A percentile compares a stretch with the other conserved stretches of the same genome.
These are phyloP conservation scores for Lupinus albus DNA, from an alignment of 306 rosid species.

Conservation along the genomic window DNA sequence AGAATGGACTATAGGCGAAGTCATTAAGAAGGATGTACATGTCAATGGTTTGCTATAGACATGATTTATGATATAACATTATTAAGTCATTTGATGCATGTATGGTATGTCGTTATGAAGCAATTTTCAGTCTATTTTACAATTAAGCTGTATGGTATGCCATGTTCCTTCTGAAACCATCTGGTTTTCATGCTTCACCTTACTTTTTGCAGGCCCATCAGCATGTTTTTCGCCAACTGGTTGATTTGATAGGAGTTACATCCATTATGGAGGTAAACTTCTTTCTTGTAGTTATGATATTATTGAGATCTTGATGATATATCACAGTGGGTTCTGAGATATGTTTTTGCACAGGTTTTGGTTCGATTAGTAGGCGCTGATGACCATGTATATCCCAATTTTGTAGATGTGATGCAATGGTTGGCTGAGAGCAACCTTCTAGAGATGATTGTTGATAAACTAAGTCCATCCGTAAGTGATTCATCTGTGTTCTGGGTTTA, in stretches of 20 bases:
- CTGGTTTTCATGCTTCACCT: slow-evolving; percentile 34
- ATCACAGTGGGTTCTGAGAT: slow-evolving; percentile 36
- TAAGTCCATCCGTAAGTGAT: slow-evolving; percentile 81
- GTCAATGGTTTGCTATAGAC: no score
- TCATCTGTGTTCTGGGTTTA: slow-evolving; percentile 23
- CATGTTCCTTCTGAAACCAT: slow-evolving; percentile 32
- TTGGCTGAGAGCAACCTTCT: slow-evolving; percentile 92
- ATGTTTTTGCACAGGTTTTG: slow-evolving; percentile 67
- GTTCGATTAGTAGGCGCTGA: slow-evolving; percentile 91
- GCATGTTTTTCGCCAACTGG: slow-evolving; percentile 76
- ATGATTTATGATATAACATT: no score
- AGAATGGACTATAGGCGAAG: no score
- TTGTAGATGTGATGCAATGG: slow-evolving; percentile 93
- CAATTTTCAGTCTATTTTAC: neutral
- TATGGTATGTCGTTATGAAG: no score
- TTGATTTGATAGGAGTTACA: slow-evolving; percentile 97
- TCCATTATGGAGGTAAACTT: slow-evolving; percentile 93
- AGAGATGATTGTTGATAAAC: slow-evolving; percentile 91
- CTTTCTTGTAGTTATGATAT: slow-evolving; percentile 1
- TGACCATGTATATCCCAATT: slow-evolving; percentile 92
- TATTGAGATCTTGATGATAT: slow-evolving; percentile 21
- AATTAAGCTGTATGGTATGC: slow-evolving; percentile 3
- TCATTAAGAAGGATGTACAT: no score
- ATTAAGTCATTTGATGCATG: no score
- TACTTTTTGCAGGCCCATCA: slow-evolving; percentile 79